phyloP scores from a whole-genome alignment of 2,329 filamentous ascomycete species.

The Sarocladium brachiariae region DNA sequence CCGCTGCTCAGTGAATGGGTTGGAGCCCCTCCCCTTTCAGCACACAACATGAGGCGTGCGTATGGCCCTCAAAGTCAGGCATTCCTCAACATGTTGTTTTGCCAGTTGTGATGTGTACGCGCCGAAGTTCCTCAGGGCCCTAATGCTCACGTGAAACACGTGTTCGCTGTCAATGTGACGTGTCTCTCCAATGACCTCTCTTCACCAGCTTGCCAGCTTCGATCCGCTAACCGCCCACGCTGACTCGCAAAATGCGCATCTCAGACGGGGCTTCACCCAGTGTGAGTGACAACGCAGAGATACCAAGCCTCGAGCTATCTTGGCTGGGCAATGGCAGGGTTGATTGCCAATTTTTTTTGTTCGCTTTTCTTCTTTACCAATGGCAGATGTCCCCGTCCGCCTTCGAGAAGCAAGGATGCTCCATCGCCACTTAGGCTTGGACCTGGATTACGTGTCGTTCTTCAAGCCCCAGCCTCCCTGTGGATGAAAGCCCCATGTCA shows the following conservation, averaged over 20 bases:
- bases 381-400: too few relatives aligned
- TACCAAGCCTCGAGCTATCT: background rate
- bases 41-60: too few relatives aligned
- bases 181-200: background rate
- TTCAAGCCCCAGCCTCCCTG: conserved; percentile 1
- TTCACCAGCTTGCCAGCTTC: too few relatives aligned
- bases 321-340: background rate
- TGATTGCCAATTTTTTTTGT: background rate
- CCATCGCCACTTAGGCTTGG: background rate
- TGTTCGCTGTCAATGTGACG: background rate
- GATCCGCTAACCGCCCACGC: background rate
- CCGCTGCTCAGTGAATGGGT: too few relatives aligned
- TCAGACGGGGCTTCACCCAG: background rate
- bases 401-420: background rate
- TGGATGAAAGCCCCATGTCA: background rate
- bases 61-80: background rate
- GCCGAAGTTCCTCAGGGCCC: background rate
- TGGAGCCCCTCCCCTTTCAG: too few relatives aligned
- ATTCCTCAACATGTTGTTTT: conserved; percentile 3
- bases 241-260: conserved; percentile 5
- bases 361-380: too few relatives aligned
- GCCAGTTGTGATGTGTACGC: background rate
- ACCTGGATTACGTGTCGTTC: background rate
- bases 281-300: background rate
- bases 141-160: conserved; percentile 4